Percentiles rank a stretch among this genome's conserved stretches.
These are phyloP conservation scores for Chamaecrista fasciculata DNA, from an alignment of 306 rosid genomes.

Conservation along the genomic window DNA sequence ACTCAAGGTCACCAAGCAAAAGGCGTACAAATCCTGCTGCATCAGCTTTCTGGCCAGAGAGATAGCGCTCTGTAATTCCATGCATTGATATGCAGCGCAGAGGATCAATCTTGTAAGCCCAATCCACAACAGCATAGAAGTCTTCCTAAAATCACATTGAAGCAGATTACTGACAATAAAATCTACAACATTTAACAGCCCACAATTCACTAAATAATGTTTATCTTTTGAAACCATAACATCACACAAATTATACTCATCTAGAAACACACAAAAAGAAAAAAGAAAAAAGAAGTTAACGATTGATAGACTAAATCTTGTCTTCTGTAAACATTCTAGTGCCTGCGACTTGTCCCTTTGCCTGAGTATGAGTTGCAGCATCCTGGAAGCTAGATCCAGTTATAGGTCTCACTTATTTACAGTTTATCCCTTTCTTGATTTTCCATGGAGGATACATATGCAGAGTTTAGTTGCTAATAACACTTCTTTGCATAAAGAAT, in stretches of 20 bases:
- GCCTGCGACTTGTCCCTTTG: neutral
- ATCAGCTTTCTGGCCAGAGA: conserved; percentile 98
- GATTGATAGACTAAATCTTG: neutral
- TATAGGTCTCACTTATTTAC: conserved; percentile 6
- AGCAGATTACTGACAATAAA: conserved; percentile 19
- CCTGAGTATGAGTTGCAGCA: conserved; percentile 9
- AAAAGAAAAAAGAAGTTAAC: conserved; percentile 4
- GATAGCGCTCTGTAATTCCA: conserved; percentile 97
- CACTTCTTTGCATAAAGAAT: conserved; percentile 6
- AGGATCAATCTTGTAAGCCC: conserved; percentile 99
- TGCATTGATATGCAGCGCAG: conserved; percentile 99
- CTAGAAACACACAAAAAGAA: too few relatives aligned
- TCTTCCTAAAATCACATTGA: conserved; percentile 77
- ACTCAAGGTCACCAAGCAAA: conserved; percentile 89
- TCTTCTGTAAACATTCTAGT: conserved; percentile 5
- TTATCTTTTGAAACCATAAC: neutral
- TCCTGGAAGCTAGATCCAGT: conserved; percentile 18
- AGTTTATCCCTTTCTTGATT: neutral
- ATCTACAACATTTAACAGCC: conserved; percentile 12
- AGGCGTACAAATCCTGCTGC: conserved; percentile 99
- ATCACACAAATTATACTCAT: neutral
- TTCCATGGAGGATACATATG: conserved; percentile 2
- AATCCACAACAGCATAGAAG: conserved; percentile 94
- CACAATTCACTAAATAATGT: conserved; percentile 7
- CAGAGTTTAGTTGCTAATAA: neutral